These are phyloP conservation scores for Auricularia heimuer DNA, from an alignment of 768 basidiomycete genomes.

Conservation along the genomic window DNA sequence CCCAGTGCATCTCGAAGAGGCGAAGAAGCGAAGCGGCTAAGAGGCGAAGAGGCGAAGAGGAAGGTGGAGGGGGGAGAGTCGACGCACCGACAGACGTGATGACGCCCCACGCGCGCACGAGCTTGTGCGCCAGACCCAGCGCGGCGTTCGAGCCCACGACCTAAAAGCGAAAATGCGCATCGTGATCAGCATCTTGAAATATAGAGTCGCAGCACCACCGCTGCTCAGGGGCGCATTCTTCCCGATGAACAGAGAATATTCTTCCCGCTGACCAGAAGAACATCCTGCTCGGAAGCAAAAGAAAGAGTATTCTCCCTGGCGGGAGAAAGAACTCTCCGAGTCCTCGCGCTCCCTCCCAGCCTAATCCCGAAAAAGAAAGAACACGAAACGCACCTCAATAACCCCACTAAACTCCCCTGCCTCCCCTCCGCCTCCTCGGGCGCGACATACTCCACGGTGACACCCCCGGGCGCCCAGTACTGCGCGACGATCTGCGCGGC, in stretches of 20 bases:
- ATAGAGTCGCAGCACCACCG: too few relatives aligned
- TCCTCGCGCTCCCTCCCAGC: too few relatives aligned
- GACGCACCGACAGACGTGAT: conserved; percentile 64
- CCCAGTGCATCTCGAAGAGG: too few relatives aligned
- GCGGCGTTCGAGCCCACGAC: conserved; percentile 63
- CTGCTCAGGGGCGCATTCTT: too few relatives aligned
- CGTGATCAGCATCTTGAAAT: too few relatives aligned
- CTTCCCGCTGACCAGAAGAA: too few relatives aligned
- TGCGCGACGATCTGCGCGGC: background rate
- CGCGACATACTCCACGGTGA: conserved; percentile 2
- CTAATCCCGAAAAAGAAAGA: background rate
- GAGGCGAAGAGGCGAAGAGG: background rate
- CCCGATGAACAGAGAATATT: too few relatives aligned
- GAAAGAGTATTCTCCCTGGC: too few relatives aligned
- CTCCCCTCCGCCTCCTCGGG: conserved; percentile 2
- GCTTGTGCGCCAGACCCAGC: conserved; percentile 51
- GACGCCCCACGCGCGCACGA: conserved; percentile 67
- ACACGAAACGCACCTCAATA: conserved; percentile 42
- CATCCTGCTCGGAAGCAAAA: too few relatives aligned
- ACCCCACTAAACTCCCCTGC: conserved; percentile 55
- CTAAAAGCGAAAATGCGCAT: conserved; percentile 23
- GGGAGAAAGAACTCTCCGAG: too few relatives aligned
- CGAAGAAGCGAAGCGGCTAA: too few relatives aligned
- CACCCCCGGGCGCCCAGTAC: background rate
- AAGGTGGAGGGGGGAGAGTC: too few relatives aligned